A percentile compares a stretch with the other conserved stretches of the same genome.
Evolutionary conservation across 148 eudicot genomes (phyloP).

Genomic region (Mesembryanthemum crystallinum): DNA sequence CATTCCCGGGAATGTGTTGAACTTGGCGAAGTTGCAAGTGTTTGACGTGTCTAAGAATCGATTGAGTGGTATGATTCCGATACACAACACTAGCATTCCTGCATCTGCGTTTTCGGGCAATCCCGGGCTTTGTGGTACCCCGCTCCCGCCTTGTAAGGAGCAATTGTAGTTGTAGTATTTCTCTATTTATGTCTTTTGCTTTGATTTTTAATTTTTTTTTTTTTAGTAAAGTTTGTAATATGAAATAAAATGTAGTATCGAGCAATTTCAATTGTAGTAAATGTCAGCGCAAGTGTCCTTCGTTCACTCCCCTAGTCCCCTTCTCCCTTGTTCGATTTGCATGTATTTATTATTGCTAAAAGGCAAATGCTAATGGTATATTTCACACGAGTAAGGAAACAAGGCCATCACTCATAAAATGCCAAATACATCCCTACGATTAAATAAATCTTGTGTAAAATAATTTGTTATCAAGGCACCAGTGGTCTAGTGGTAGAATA

Average conservation of each 20-base stretch:
- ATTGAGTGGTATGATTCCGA: constrained; percentile 65
- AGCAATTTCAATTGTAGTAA: too few relatives aligned
- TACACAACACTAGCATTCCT: constrained; percentile 53
- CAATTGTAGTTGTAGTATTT: constrained; percentile 10
- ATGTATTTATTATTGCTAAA: too few relatives aligned
- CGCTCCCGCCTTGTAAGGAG: constrained; percentile 63
- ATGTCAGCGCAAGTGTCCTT: too few relatives aligned
- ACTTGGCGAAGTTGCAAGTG: constrained; percentile 30
- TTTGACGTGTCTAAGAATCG: constrained; percentile 66
- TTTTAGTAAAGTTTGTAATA: background rate
- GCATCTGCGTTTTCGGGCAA: constrained; percentile 56
- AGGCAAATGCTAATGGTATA: too few relatives aligned
- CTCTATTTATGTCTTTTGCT: too few relatives aligned
- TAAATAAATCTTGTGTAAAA: too few relatives aligned
- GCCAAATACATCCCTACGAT: too few relatives aligned
- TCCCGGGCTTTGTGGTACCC: constrained; percentile 71
- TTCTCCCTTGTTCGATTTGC: too few relatives aligned
- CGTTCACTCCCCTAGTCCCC: too few relatives aligned
- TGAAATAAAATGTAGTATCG: background rate
- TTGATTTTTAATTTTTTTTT: background rate
- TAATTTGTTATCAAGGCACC: constrained; percentile 30
- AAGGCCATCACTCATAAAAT: too few relatives aligned
- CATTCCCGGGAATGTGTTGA: constrained; percentile 55
- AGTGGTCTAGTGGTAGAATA: constrained; percentile 58
- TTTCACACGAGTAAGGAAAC: too few relatives aligned